Percentiles rank a stretch among this genome's conserved stretches.
These are phyloP conservation scores for Carex sylvatica DNA, from an alignment of 202 grass and related monocot genomes.

Conservation along the genomic window DNA sequence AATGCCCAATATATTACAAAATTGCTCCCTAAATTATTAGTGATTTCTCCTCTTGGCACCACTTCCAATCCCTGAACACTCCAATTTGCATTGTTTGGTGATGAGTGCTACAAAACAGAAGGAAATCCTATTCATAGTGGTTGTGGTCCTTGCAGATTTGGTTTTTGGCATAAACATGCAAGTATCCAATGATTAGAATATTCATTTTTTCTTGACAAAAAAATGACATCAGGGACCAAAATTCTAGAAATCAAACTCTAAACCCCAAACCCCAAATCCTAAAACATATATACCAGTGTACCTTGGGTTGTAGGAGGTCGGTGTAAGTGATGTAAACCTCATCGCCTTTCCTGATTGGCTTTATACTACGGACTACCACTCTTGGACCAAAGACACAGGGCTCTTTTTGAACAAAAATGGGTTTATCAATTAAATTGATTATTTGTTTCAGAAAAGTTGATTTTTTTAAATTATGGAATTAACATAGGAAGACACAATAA, in stretches of 20 bases:
- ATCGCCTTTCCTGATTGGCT: slow-evolving; percentile 61
- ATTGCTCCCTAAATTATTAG: background rate
- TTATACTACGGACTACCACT: slow-evolving; percentile 61
- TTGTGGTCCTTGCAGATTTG: background rate
- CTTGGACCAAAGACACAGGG: slow-evolving; percentile 53
- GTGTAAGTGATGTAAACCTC: slow-evolving; percentile 83
- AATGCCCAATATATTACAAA: background rate
- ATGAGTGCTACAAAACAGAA: background rate
- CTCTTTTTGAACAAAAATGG: slow-evolving; percentile 28
- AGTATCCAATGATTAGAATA: background rate
- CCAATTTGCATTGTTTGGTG: background rate
- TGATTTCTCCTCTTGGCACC: background rate
- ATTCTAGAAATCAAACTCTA: background rate
- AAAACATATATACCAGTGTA: slow-evolving; percentile 12
- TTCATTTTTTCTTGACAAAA: background rate
- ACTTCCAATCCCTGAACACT: background rate
- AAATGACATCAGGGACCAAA: background rate
- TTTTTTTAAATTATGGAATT: slow-evolving; percentile 8
- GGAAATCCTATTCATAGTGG: background rate
- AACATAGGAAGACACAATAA: slow-evolving; percentile 23
- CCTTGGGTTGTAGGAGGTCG: slow-evolving; percentile 76
- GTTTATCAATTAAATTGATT: background rate
- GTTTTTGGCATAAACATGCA: background rate
- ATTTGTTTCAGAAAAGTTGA: background rate
- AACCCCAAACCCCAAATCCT: too few species aligned